Percentiles rank a stretch among this genome's conserved stretches.
Evolutionary conservation across 495 filamentous ascomycete genomes (phyloP).

Genomic region (Penicillium egyptiacum): DNA sequence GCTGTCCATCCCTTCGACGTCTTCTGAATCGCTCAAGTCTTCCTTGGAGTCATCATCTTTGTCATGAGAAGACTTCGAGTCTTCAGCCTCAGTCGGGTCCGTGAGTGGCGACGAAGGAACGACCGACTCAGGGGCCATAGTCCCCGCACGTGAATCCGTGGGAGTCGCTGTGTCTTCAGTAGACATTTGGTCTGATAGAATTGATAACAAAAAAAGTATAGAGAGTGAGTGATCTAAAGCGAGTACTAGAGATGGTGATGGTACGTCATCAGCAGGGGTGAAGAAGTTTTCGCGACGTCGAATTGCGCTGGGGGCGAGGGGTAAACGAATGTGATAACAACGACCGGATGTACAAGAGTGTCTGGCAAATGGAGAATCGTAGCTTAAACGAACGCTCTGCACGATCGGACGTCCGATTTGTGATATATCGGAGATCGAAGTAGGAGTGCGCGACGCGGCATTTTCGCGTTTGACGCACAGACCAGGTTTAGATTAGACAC

Average conservation of each 20-base stretch:
- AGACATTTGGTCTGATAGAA: conserved; percentile 25
- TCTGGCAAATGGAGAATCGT: not conserved
- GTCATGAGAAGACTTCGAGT: conserved; percentile 16
- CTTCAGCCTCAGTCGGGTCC: conserved; percentile 20
- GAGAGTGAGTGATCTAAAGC: not conserved
- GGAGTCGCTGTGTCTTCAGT: conserved; percentile 34
- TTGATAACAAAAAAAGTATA: not conserved
- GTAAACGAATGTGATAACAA: not conserved
- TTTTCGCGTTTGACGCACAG: conserved; percentile 35
- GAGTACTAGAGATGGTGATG: conserved; percentile 1
- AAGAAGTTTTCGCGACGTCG: conserved; percentile 7
- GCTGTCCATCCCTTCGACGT: conserved; percentile 41
- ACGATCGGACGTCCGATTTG: not conserved
- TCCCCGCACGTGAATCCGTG: conserved; percentile 35
- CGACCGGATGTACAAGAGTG: not conserved
- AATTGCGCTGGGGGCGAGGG: not conserved
- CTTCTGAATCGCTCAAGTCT: conserved; percentile 19
- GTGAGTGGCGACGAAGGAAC: conserved; percentile 45
- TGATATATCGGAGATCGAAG: not conserved
- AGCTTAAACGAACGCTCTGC: not conserved
- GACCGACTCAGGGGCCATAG: conserved; percentile 40
- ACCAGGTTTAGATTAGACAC: conserved; percentile 33
- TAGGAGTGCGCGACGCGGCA: conserved; percentile 21
- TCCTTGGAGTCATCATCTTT: conserved; percentile 14
- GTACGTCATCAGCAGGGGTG: conserved; percentile 26